A percentile compares a stretch with the other conserved stretches of the same genome.
Evolutionary conservation across 2,329 filamentous ascomycete genomes (phyloP).

Genomic region (Aspergillus bombycis): DNA sequence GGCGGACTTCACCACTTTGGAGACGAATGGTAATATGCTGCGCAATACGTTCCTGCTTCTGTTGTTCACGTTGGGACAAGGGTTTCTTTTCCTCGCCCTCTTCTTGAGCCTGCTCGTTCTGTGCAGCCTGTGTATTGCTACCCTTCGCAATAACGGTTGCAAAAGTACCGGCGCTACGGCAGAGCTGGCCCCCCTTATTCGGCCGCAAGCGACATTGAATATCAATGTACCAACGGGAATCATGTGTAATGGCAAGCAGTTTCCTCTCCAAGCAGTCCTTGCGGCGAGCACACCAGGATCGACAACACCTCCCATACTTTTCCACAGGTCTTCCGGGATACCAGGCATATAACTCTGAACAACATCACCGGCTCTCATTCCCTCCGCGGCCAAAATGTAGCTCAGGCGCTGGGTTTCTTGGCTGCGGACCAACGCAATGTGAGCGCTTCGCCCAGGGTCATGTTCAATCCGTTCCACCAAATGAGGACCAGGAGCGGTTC

Average conservation of each 20-base stretch:
- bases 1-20: constrained; percentile 89
- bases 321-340: constrained; percentile 82
- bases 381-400: constrained; percentile 95
- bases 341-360: constrained; percentile 91
- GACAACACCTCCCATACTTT: constrained; percentile 87
- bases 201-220: constrained; percentile 79
- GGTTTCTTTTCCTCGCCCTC: constrained; percentile 35
- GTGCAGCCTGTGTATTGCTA: constrained; percentile 60
- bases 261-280: constrained; percentile 90
- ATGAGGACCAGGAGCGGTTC: constrained; percentile 78
- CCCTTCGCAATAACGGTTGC: constrained; percentile 89
- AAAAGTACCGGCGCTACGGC: constrained; percentile 90
- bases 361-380: constrained; percentile 85
- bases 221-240: constrained; percentile 92
- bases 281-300: constrained; percentile 96
- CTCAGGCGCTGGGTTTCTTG: constrained; percentile 74
- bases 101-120: constrained; percentile 54
- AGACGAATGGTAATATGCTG: constrained; percentile 82
- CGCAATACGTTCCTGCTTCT: constrained; percentile 61
- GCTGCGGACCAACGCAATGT: constrained; percentile 84
- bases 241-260: constrained; percentile 94
- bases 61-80: constrained; percentile 40
- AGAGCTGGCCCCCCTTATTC: constrained; percentile 80
- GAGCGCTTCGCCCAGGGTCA: constrained; percentile 88
- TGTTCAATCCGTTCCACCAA: constrained; percentile 93